Base-by-base conservation (phyloP, 1,139 yeast genomes). In the Scheffersomyces stambukii region DNA sequence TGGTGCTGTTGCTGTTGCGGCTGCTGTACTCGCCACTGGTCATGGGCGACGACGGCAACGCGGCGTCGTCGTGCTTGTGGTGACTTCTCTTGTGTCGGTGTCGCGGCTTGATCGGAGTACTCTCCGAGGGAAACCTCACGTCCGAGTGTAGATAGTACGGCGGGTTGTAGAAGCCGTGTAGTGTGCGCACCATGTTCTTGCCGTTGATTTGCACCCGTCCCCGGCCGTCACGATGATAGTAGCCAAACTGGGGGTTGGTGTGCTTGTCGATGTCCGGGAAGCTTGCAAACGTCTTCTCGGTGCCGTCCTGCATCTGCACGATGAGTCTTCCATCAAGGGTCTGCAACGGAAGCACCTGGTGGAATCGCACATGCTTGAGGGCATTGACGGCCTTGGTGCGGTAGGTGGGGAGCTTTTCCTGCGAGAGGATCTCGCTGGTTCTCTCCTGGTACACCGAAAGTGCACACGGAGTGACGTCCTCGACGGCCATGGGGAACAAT, bases 361-460 rank as follows among this genome's bases (percentile, higher is more conserved):
- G 32, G 23, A 32, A 32, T 13, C 29, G 13, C 9, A 32, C 26
- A 16, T 32, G 29, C 21, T 23, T 32, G 12, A 32, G 25, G 2
- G 28, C 28, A 18, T 27, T 32, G 4, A 22, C 19, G 2, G 28
- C 35, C 19, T 29, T 25, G 9, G 30, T 20, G 21, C 35, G 20
- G 12, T 28, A 32, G 3, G 27, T 5, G 12, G 30, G 32, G 4
- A 29, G 12, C 8, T 13, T 21, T 5, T 22, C 30, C 19, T 23
- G 25, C n/a, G 35, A 25, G n/a, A 29, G 26, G 4, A 32, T 29
- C 19, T 25, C 19, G 18, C 29, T 32, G 4, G 27, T 19, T 23
- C 24, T 24, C 19, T 32, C 35, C 23, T 32, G 35, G 14, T 29
- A 32, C 7, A 32, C 25, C 4, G 27, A 24, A 16, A 32, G 29